These are phyloP conservation scores for Wickerhamomyces queroliae DNA, from an alignment of 805 yeast species.

Conservation along the genomic window DNA sequence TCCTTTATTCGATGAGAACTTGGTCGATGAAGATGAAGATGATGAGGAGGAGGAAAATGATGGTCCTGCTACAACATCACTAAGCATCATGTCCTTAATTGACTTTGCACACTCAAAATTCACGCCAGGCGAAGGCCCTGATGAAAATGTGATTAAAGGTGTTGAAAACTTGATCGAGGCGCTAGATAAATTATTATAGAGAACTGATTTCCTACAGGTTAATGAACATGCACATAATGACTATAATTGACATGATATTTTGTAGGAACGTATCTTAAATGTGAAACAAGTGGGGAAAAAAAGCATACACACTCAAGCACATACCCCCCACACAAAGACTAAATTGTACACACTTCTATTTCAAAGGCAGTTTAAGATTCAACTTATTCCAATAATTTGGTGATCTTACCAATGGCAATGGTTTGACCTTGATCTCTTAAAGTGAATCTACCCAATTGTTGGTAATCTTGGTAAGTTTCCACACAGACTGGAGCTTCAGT, in stretches of 20 bases:
- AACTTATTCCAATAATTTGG: constrained; percentile 61
- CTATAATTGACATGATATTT: too few relatives aligned
- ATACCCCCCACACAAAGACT: too few relatives aligned
- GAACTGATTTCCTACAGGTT: neutral
- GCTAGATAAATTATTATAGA: constrained; percentile 25
- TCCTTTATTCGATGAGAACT: constrained; percentile 28
- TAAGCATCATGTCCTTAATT: constrained; percentile 63
- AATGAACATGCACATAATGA: too few relatives aligned
- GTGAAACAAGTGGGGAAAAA: neutral
- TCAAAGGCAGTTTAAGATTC: neutral
- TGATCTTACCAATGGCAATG: constrained; percentile 97
- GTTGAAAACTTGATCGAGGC: constrained; percentile 51
- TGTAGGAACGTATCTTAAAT: neutral
- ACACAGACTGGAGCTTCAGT: constrained; percentile 85
- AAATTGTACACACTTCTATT: too few relatives aligned
- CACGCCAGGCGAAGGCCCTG: constrained; percentile 60
- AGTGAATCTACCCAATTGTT: constrained; percentile 96
- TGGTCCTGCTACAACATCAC: constrained; percentile 25
- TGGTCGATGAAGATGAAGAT: constrained; percentile 26
- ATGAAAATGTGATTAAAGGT: constrained; percentile 67
- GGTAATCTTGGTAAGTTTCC: constrained; percentile 88
- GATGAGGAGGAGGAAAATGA: constrained; percentile 29
- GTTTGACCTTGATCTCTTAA: constrained; percentile 98
- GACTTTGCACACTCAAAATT: constrained; percentile 87
- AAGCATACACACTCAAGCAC: neutral